phyloP scores from a whole-genome alignment of 2,329 filamentous ascomycete species.

The Fusarium buxicola region DNA sequence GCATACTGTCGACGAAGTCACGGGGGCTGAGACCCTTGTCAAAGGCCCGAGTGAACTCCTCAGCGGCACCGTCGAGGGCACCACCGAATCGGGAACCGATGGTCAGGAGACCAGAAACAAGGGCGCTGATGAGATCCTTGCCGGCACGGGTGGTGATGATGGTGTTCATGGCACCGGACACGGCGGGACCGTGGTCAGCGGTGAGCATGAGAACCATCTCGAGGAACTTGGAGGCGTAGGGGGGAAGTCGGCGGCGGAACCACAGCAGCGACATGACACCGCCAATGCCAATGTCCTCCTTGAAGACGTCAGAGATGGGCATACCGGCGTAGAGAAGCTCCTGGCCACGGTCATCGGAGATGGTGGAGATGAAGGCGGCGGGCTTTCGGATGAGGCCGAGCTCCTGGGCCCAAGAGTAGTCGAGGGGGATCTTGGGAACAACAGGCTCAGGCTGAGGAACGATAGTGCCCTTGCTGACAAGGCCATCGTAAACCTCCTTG shows the following conservation, averaged over 20 bases:
- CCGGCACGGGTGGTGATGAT: constrained; percentile 99
- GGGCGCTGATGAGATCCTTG: constrained; percentile 96
- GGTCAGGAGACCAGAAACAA: constrained; percentile 96
- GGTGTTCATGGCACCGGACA: constrained; percentile 99
- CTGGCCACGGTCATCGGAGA: constrained; percentile 99
- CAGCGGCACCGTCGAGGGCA: constrained; percentile 95
- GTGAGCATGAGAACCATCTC: constrained; percentile 99
- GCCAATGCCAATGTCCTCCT: constrained; percentile 97
- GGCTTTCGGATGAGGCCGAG: constrained; percentile 99
- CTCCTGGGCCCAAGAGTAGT: constrained; percentile 99
- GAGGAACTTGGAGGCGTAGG: constrained; percentile 98
- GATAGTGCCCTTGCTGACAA: constrained; percentile 87
- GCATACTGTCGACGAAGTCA: constrained; percentile 99
- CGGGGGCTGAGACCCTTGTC: constrained; percentile 98
- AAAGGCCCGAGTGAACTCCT: constrained; percentile 98
- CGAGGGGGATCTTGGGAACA: constrained; percentile 98
- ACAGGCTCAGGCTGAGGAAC: constrained; percentile 87
- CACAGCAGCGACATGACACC: constrained; percentile 99
- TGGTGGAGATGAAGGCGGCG: constrained; percentile 99
- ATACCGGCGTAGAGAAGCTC: constrained; percentile 98
- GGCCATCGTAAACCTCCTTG: constrained; percentile 85
- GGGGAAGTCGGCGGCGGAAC: constrained; percentile 97
- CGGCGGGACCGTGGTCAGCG: constrained; percentile 97
- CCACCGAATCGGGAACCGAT: constrained; percentile 99
- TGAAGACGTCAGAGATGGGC: constrained; percentile 99